These are phyloP conservation scores for Ophiostoma sp. DNA, from an alignment of 2,329 filamentous ascomycete species.

Conservation along the genomic window DNA sequence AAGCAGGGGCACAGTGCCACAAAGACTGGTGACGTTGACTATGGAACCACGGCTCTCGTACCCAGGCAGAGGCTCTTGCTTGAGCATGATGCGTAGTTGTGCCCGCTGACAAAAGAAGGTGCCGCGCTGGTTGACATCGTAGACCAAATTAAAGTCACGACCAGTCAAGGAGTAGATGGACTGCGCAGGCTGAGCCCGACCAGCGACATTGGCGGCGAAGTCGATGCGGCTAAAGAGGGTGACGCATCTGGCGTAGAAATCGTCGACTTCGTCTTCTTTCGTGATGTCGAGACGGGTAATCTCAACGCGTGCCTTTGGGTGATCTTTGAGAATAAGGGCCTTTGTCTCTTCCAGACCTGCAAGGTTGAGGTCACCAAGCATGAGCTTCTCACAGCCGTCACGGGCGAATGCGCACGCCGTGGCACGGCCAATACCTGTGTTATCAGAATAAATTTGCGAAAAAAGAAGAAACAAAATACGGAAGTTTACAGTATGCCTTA, in stretches of 20 bases:
- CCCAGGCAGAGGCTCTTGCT: neutral
- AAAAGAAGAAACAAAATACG: neutral
- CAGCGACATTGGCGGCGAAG: neutral
- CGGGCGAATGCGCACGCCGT: neutral
- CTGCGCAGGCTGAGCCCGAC: neutral
- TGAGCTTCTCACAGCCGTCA: neutral
- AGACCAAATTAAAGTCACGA: neutral
- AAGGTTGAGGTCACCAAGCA: neutral
- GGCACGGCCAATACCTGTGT: neutral
- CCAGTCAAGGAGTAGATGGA: neutral
- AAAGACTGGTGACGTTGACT: neutral
- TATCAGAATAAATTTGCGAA: neutral
- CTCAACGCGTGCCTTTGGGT: neutral
- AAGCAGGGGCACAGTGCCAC: neutral
- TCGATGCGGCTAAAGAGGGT: neutral
- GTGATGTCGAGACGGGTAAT: neutral
- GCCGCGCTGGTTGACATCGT: neutral
- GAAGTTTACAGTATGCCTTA: neutral
- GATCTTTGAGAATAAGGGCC: neutral
- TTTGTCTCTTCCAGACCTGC: neutral
- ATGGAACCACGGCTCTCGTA: neutral
- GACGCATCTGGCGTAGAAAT: neutral
- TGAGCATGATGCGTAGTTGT: neutral
- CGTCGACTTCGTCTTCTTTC: neutral
- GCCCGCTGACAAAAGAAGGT: neutral